phyloP scores from a whole-genome alignment of 768 basidiomycete species.

The Tylopilus subfusipes region DNA sequence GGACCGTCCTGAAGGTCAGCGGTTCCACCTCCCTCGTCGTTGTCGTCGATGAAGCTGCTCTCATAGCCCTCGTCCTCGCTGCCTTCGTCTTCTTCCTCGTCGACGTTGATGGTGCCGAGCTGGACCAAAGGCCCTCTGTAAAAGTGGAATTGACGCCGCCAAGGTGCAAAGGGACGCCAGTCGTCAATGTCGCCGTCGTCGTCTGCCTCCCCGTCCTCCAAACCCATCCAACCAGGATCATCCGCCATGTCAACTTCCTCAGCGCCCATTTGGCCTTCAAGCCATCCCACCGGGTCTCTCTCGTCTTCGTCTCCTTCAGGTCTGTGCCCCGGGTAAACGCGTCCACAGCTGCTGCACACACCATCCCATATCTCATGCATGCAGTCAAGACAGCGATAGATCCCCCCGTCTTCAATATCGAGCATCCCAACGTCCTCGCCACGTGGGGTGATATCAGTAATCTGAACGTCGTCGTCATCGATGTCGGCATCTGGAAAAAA shows the following conservation, averaged over 20 bases:
- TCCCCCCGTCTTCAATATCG: slow-evolving; percentile 70
- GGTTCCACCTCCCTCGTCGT: slow-evolving; percentile 20
- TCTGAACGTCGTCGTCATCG: slow-evolving; percentile 18
- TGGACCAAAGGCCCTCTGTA: slow-evolving; percentile 19
- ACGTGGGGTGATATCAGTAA: slow-evolving; percentile 16
- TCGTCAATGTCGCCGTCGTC: slow-evolving; percentile 28
- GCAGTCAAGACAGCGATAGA: slow-evolving; percentile 74
- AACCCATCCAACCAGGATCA: slow-evolving; percentile 33
- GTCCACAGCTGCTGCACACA: slow-evolving; percentile 57
- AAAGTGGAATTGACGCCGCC: slow-evolving; percentile 12
- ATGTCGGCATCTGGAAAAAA: slow-evolving; percentile 21
- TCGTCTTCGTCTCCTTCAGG: slow-evolving; percentile 22
- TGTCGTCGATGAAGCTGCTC: slow-evolving; percentile 57
- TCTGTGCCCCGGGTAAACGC: slow-evolving; percentile 55
- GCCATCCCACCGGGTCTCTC: slow-evolving; percentile 31
- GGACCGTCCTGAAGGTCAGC: neutral
- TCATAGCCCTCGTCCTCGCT: slow-evolving; percentile 43
- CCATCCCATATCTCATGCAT: slow-evolving; percentile 77
- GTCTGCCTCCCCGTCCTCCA: slow-evolving; percentile 34
- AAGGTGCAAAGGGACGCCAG: slow-evolving; percentile 18
- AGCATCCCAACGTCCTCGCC: slow-evolving; percentile 54
- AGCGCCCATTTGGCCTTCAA: slow-evolving; percentile 38
- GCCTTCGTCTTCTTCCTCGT: slow-evolving; percentile 25
- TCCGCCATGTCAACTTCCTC: slow-evolving; percentile 30
- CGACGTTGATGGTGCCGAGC: slow-evolving; percentile 17